A percentile compares a stretch with the other conserved stretches of the same genome.
Conservation (phyloP, 2,329 filamentous ascomycete species). For the Neofusicoccum laricinum region DNA sequence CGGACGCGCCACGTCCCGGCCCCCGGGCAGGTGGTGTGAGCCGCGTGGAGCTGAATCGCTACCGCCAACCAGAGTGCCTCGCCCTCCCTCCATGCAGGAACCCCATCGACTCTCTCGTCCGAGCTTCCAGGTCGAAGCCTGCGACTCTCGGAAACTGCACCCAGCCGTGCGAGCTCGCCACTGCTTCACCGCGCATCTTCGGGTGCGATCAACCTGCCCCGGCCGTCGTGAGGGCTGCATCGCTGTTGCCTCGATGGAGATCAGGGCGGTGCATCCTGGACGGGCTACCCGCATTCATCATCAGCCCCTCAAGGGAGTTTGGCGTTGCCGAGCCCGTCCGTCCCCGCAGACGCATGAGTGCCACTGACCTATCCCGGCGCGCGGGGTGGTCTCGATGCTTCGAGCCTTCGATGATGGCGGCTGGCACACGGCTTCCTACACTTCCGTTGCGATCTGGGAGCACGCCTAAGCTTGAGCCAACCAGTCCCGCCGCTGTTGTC, state of each 20-base stretch:
- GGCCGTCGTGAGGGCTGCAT: background rate
- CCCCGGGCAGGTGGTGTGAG: background rate
- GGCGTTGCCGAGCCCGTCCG: background rate
- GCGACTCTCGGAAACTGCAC: background rate
- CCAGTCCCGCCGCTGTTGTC: background rate
- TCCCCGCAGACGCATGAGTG: background rate
- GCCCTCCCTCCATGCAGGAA: conserved; percentile 2
- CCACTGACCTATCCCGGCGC: background rate
- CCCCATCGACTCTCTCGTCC: background rate
- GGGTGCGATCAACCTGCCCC: background rate
- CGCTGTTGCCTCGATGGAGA: background rate
- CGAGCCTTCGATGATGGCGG: background rate
- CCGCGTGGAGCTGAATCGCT: background rate
- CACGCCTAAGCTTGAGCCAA: background rate
- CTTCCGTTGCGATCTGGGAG: background rate
- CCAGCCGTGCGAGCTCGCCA: background rate
- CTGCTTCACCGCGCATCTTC: background rate
- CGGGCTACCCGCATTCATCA: background rate
- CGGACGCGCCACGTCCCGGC: background rate
- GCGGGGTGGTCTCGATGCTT: conserved; percentile 12
- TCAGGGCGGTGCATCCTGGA: background rate
- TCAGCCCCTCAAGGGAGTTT: background rate
- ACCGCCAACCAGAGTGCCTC: background rate
- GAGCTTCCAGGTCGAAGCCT: background rate
- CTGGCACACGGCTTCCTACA: background rate